Base-by-base conservation (phyloP, 306 rosid species). In the Dicorynia guianensis region DNA sequence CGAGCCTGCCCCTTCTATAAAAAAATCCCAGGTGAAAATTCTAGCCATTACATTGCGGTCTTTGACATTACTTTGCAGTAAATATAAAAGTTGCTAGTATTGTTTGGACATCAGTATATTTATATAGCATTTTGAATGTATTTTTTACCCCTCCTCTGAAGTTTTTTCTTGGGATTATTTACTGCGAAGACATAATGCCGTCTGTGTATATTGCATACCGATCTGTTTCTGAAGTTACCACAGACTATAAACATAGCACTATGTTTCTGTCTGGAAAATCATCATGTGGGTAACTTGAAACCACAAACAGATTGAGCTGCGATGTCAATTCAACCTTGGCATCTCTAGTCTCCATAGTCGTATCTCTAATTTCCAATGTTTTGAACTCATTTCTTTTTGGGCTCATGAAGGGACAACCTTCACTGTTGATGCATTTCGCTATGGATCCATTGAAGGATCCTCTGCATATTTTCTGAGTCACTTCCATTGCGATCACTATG, bases 341-440 rank as follows among this genome's bases (percentile, higher is more conserved):
- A 3, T 54, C 34, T 19, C 65, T 30, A 46, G 7, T 15, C 38
- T 48, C 36, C 8, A 2, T 25, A 25, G 30, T 25, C 30, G 2
- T 25, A 25, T 25, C 30, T 25, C 30, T 25, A 25, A 25, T 15
- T 61, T 30, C 33, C 42, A 17, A 42, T 74, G 76, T 75, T 50
- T 52, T 74, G 55, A 74, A 39, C 34, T 44, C 34, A 9, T 74
- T 65, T 25, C 60, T 54, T 80, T 65, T 77, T 25, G 30, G 30
- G 63, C 9, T 20, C 43, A 54, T 69, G 50, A 61, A 86, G 89
- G 85, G 35, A 86, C 87, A 60, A 56, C 70, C 39, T 86, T 86
- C 82, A 83, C 85, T 34, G 85, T 86, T 69, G 89, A 86, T 77
- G 89, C 89, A 65, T 86, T 86, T 78, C 89, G 85, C 64, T 83